Percentiles rank a stretch among this genome's conserved stretches.
These are phyloP conservation scores for Chenopodium berlandieri DNA, from an alignment of 148 eudicot genomes.

Conservation along the genomic window DNA sequence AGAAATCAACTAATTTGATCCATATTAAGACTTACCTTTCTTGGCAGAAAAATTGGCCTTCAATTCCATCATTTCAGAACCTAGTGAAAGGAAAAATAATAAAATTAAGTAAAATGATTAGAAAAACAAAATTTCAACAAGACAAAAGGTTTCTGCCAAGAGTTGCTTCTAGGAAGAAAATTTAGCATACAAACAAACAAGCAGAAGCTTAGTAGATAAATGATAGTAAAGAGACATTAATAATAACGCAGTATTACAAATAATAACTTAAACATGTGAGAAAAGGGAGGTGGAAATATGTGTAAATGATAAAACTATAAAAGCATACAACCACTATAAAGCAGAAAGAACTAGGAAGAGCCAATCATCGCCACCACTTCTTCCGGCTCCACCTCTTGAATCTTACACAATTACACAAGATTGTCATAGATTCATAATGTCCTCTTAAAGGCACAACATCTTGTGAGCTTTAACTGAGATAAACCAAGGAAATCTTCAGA, in stretches of 20 bases:
- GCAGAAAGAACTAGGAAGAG: not conserved
- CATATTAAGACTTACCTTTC: conserved; percentile 14
- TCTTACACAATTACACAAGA: not conserved
- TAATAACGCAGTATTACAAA: not conserved
- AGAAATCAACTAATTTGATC: not conserved
- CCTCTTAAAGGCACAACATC: not conserved
- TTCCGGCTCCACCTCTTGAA: too few species aligned
- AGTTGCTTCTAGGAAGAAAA: not conserved
- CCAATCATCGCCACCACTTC: not conserved
- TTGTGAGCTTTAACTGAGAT: not conserved
- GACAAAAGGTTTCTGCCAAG: not conserved
- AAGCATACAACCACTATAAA: not conserved
- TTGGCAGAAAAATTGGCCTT: not conserved
- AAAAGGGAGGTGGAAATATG: not conserved
- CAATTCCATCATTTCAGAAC: conserved; percentile 7
- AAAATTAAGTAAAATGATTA: not conserved
- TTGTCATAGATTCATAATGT: not conserved
- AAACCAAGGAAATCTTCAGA: too few species aligned
- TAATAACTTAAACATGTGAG: not conserved
- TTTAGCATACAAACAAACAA: too few species aligned
- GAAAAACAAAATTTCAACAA: not conserved
- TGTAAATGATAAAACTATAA: not conserved
- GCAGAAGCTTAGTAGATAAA: not conserved
- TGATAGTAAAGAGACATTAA: not conserved
- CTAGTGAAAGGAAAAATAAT: not conserved